Conservation (phyloP, 495 filamentous ascomycete genomes). For the Aspergillus heteromorphus region DNA sequence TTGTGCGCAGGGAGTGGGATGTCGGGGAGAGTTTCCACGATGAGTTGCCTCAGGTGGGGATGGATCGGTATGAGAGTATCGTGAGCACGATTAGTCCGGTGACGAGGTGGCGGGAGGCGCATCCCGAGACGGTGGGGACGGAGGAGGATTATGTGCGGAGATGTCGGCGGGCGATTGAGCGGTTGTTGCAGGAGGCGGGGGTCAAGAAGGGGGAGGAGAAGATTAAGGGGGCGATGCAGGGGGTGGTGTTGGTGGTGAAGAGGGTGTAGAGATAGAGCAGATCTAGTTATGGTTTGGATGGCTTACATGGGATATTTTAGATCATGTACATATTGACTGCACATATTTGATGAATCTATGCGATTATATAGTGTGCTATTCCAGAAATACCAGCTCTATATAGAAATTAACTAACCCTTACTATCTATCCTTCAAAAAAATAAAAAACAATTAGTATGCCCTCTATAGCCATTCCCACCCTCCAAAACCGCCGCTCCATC, state of each 20-base stretch:
- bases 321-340: no score
- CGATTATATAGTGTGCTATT: no score
- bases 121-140: conserved; percentile 28
- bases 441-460: no score
- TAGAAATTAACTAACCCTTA: no score
- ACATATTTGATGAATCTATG: no score
- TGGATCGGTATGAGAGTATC: conserved; percentile 30
- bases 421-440: no score
- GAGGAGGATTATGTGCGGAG: conserved; percentile 21
- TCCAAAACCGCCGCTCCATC: no score
- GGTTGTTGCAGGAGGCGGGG: conserved; percentile 18
- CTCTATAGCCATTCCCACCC: no score
- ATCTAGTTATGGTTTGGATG: no score
- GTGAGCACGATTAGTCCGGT: conserved; percentile 39
- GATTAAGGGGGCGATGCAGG: conserved; percentile 4
- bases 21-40: conserved; percentile 19
- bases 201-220: conserved; percentile 18
- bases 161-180: conserved; percentile 17
- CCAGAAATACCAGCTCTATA: no score
- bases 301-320: no score
- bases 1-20: conserved; percentile 39
- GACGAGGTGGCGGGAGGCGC: conserved; percentile 45
- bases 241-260: conserved; percentile 19
- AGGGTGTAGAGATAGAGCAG: not conserved
- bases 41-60: conserved; percentile 10